phyloP scores from a whole-genome alignment of 768 basidiomycete species.

The Mycena vulgaris region DNA sequence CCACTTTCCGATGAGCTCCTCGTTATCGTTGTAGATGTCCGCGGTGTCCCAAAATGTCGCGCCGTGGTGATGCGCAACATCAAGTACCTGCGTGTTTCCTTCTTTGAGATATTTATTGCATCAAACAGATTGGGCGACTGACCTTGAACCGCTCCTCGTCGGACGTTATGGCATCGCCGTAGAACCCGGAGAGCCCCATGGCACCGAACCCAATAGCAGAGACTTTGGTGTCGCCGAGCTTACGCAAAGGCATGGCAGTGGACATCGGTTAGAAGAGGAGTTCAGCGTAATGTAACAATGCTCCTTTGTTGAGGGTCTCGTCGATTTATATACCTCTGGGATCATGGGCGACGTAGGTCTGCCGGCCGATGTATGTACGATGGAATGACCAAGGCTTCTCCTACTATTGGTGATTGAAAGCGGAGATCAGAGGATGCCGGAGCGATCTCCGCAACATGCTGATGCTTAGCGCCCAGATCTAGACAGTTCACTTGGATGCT shows the following conservation, averaged over 20 bases:
- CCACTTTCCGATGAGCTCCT: conserved; percentile 52
- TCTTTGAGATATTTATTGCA: not conserved
- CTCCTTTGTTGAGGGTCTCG: too few relatives aligned
- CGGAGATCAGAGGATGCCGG: too few relatives aligned
- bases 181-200: conserved; percentile 48
- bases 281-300: too few relatives aligned
- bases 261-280: not conserved
- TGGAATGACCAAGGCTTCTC: too few relatives aligned
- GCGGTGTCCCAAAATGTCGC: conserved; percentile 64
- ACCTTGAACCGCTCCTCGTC: conserved; percentile 49
- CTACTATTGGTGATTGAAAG: too few relatives aligned
- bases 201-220: conserved; percentile 49
- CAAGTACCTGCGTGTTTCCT: conserved; percentile 45
- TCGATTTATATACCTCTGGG: too few relatives aligned
- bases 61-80: conserved; percentile 54
- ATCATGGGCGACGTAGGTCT: too few relatives aligned
- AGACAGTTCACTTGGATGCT: too few relatives aligned
- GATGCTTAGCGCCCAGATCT: too few relatives aligned
- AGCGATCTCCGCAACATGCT: too few relatives aligned
- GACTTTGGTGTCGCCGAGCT: conserved; percentile 41
- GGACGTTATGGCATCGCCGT: conserved; percentile 27
- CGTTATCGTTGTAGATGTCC: conserved; percentile 58
- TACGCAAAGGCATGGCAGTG: conserved; percentile 7
- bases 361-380: too few relatives aligned
- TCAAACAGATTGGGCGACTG: not conserved